Base-by-base conservation (phyloP, 129 eudicot genomes). In the Heracleum sosnowskyi region DNA sequence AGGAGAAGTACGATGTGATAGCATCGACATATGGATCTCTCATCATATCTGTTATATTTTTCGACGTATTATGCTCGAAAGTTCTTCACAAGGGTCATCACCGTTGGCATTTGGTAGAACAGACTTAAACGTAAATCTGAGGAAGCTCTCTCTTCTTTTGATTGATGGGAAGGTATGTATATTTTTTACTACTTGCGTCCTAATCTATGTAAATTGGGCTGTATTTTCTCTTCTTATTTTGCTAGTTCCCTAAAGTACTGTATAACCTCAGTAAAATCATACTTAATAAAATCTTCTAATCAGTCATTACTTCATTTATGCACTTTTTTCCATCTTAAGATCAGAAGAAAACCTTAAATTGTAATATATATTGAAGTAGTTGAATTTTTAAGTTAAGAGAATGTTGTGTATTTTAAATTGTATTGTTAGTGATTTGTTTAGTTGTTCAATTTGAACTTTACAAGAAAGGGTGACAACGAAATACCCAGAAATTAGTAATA, bases 161-260 rank as follows among this genome's bases (percentile, higher is more conserved):
- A 90, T 89, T 7, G 97, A 96, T 85, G 89, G 89, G 80, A 92
- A 89, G 98, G 98, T 95, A 81, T 77, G 75, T 39, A 39, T 41
- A 39, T 22, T 39, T 73, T 33, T 66, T 29, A 66, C 72, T 31
- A 20, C 9, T 5, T 60, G 34, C 68, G 5, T 26, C 68, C 16
- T 9, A 60, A 60, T 11, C 26, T n/a, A 57, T 60, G 11, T 60
- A 3, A 26, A 57, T n/a, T 24, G 13, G 31, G 64, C 12, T 57
- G 64, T 31, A 24, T 57, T 10, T 57, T 2, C 2, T 24, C 5
- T 57, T 28, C 29, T 55, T 17, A 49, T 18, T n/a, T 7, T 57
- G 15, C 31, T 57, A 7, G 2, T 57, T 57, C 64, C 31, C 31
- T 49, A 57, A n/a, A 57, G 13, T 57, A 57, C 62, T 51, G 62